phyloP scores from a whole-genome alignment of 176 grass and related monocot genomes.

The Stipa capillata region DNA sequence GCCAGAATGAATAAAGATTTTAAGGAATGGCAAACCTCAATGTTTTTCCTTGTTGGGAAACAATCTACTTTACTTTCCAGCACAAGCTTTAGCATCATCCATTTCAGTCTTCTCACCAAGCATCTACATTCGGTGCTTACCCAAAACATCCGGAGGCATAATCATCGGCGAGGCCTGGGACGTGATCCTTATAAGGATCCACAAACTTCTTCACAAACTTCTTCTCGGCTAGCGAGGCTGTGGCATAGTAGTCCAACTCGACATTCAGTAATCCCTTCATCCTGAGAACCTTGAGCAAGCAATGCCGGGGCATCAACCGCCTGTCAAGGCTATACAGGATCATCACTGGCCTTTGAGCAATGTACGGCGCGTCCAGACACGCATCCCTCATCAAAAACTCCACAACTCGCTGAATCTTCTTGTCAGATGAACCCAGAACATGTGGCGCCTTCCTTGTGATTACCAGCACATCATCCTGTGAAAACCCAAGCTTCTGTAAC shows the following conservation, averaged over 20 bases:
- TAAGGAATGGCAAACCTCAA: too few species aligned
- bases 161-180: neutral
- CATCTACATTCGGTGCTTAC: neutral
- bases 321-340: conserved; percentile 37
- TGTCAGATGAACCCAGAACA: neutral
- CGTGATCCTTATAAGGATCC: neutral
- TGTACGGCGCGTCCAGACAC: neutral
- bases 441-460: neutral
- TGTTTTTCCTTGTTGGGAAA: neutral
- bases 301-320: conserved; percentile 32
- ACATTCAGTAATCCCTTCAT: neutral
- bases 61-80: too few species aligned
- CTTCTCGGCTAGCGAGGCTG: neutral
- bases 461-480: neutral
- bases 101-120: neutral
- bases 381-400: conserved; percentile 9
- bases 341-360: conserved; percentile 18
- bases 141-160: conserved; percentile 1
- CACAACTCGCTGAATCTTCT: neutral
- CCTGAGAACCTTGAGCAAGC: conserved; percentile 31
- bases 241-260: neutral
- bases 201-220: conserved; percentile 32
- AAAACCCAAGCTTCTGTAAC: neutral
- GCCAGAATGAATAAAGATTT: too few species aligned
- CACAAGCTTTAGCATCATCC: neutral